Conservation (phyloP, 1,284 basidiomycete species). For the Sanghuangporus baumii region DNA sequence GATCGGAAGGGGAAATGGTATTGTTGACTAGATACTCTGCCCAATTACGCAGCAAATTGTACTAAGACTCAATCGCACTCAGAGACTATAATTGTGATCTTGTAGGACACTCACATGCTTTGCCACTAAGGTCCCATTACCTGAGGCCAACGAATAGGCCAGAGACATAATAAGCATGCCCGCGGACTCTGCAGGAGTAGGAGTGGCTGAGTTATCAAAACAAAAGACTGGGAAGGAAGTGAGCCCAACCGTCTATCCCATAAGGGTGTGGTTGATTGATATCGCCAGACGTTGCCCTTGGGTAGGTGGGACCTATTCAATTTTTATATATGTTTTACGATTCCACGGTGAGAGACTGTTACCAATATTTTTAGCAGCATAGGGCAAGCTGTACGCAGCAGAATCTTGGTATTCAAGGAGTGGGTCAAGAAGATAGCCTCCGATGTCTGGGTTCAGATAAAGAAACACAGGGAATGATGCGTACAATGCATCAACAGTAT, state of each 20-base stretch:
- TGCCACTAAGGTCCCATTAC: neutral
- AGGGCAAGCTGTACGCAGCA: slow-evolving; percentile 24
- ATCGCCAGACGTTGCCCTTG: neutral
- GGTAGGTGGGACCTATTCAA: neutral
- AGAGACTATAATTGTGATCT: neutral
- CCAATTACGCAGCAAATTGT: slow-evolving; percentile 36
- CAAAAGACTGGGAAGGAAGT: neutral
- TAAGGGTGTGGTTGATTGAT: neutral
- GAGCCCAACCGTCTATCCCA: neutral
- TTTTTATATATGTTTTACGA: neutral
- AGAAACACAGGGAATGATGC: slow-evolving; percentile 41
- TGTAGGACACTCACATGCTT: neutral
- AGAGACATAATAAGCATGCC: slow-evolving; percentile 14
- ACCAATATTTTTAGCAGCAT: slow-evolving; percentile 40
- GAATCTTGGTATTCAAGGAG: slow-evolving; percentile 37
- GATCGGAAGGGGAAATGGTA: slow-evolving; percentile 30
- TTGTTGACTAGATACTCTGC: slow-evolving; percentile 32
- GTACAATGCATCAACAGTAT: slow-evolving; percentile 45
- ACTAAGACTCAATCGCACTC: slow-evolving; percentile 32
- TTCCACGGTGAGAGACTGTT: neutral
- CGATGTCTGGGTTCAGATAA: slow-evolving; percentile 39
- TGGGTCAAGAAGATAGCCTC: slow-evolving; percentile 38
- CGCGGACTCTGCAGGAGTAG: slow-evolving; percentile 3
- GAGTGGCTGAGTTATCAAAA: neutral
- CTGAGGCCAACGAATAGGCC: slow-evolving; percentile 1